Evolutionary conservation across 2,329 filamentous ascomycete genomes (phyloP), one percentile per base, ranked within the genome.

Genomic region (Reticulascus tulasneorum): DNA sequence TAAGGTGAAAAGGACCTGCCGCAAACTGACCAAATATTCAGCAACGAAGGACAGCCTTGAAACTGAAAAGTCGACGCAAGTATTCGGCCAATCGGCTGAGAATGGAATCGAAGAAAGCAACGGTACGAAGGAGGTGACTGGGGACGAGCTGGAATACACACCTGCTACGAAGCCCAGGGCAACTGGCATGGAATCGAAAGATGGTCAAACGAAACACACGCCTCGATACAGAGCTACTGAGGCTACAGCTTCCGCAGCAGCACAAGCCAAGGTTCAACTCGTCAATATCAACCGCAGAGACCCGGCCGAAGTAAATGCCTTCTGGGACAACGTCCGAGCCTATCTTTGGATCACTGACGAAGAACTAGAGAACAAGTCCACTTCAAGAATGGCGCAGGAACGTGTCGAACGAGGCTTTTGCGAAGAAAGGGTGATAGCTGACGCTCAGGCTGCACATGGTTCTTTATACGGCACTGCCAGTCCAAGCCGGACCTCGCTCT

Each of bases 331-430:
- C 42, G 54, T 60, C 15, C 50, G 58, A 15, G 37, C 38, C 7
- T 43, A 46, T 20, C 49, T 62, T 8, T 48, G 51, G 34, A 50
- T 60, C 21, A 45, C 53, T 11, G 55, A 61, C 19, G 49, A 57
- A 4, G 56, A 59, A 15, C 16, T 56, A n/a, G 51, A 54, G n/a
- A n/a, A n/a, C n/a, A n/a, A n/a, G n/a, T n/a, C n/a, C n/a, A n/a
- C n/a, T n/a, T n/a, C n/a, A n/a, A n/a, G n/a, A n/a, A n/a, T n/a
- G n/a, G n/a, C n/a, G n/a, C n/a, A n/a, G n/a, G n/a, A n/a, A n/a
- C n/a, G n/a, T n/a, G n/a, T n/a, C n/a, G n/a, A n/a, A n/a, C n/a
- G n/a, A n/a, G n/a, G n/a, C n/a, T n/a, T n/a, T n/a, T n/a, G n/a
- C n/a, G n/a, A n/a, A n/a, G n/a, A n/a, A n/a, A n/a, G n/a, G n/a